A percentile compares a stretch with the other conserved stretches of the same genome.
These are phyloP conservation scores for Corylus heterophylla DNA, from an alignment of 306 rosid species.

Conservation along the genomic window DNA sequence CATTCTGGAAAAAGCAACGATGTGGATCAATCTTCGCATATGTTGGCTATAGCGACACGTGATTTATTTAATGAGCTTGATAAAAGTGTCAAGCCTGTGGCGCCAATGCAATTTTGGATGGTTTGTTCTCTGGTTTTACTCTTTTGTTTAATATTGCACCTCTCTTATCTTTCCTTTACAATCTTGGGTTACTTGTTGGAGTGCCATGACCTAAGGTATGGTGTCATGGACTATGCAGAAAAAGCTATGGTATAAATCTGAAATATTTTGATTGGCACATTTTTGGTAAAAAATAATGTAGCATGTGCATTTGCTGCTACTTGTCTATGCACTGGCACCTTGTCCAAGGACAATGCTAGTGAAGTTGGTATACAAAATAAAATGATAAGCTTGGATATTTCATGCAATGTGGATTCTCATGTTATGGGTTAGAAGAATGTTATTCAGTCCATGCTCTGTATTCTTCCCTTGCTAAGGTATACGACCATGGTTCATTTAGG, in stretches of 20 bases:
- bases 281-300: not conserved
- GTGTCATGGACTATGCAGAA: not conserved
- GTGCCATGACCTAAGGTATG: not conserved
- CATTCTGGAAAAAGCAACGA: constrained; percentile 71
- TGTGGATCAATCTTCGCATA: constrained; percentile 90
- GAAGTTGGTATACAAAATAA: not conserved
- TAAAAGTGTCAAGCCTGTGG: constrained; percentile 89
- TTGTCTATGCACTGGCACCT: not conserved
- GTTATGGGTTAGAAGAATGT: not conserved
- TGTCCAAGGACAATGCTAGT: not conserved
- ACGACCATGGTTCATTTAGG: not conserved
- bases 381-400: not conserved
- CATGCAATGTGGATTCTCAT: not conserved
- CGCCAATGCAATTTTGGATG: constrained; percentile 99
- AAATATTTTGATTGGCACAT: not conserved
- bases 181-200: constrained; percentile 10
- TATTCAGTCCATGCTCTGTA: not conserved
- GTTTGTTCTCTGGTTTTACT: constrained; percentile 43
- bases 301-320: not conserved
- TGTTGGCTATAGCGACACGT: constrained; percentile 87
- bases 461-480: not conserved
- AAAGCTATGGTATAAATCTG: not conserved
- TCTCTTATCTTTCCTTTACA: not conserved
- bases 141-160: constrained; percentile 10
- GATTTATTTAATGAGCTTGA: constrained; percentile 87